phyloP scores from a whole-genome alignment of 1,284 basidiomycete genomes.

The Rhodotorula sp. region DNA sequence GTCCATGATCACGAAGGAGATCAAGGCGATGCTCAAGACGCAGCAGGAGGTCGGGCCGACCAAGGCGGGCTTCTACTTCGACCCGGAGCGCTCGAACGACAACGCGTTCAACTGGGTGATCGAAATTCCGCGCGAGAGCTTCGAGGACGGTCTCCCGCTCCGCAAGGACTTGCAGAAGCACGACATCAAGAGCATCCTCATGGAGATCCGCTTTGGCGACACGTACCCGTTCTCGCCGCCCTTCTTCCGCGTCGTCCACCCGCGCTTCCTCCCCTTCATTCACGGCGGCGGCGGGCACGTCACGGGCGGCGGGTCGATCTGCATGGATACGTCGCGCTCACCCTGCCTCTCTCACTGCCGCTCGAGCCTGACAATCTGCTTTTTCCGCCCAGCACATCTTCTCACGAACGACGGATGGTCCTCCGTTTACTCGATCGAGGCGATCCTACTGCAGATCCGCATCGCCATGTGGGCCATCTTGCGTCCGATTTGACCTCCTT shows the following conservation, averaged over 20 bases:
- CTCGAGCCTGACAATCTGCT: background rate
- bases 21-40: conserved; percentile 31
- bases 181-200: conserved; percentile 29
- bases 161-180: conserved; percentile 38
- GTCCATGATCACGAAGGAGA: conserved; percentile 27
- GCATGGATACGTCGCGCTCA: conserved; percentile 20
- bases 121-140: conserved; percentile 31
- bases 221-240: conserved; percentile 39
- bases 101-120: conserved; percentile 41
- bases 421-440: conserved; percentile 32
- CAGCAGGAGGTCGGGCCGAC: conserved; percentile 30
- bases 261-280: conserved; percentile 42
- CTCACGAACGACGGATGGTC: conserved; percentile 38
- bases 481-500: background rate
- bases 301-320: conserved; percentile 40
- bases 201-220: conserved; percentile 41
- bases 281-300: conserved; percentile 42
- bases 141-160: conserved; percentile 31
- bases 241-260: conserved; percentile 44
- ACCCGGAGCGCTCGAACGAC: conserved; percentile 37
- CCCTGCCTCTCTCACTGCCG: no score
- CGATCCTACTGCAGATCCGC: conserved; percentile 40
- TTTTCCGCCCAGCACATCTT: conserved; percentile 4
- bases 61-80: conserved; percentile 39
- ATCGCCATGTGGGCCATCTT: conserved; percentile 33